phyloP scores from a whole-genome alignment of 495 filamentous ascomycete species.

The Astrothelium subdiscretum region DNA sequence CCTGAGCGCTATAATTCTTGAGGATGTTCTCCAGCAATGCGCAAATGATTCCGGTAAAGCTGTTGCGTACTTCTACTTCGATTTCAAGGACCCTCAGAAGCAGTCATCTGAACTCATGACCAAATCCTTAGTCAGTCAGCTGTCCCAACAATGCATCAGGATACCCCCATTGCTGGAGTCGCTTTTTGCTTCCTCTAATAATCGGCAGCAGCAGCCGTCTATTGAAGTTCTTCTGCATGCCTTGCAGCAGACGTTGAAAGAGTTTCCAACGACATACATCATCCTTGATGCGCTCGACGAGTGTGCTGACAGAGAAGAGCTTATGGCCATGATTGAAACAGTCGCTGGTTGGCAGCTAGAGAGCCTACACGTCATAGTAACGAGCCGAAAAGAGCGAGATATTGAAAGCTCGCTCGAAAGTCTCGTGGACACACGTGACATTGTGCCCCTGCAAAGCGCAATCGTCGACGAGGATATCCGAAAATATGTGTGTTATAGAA shows the following conservation, averaged over 20 bases:
- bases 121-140: conserved; percentile 12
- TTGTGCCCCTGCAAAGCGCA: conserved; percentile 8
- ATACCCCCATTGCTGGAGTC: too few species aligned
- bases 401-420: conserved; percentile 10
- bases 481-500: conserved; percentile 11
- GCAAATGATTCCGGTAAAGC: neutral
- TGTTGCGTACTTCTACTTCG: conserved; percentile 6
- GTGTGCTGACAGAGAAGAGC: conserved; percentile 7
- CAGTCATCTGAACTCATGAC: conserved; percentile 3
- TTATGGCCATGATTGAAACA: conserved; percentile 6
- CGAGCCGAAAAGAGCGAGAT: conserved; percentile 15
- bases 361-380: conserved; percentile 12
- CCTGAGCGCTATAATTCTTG: conserved; percentile 4
- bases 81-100: conserved; percentile 6
- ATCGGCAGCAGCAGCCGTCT: conserved; percentile 10
- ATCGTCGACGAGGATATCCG: conserved; percentile 15
- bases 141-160: too few species aligned
- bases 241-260: conserved; percentile 2
- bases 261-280: conserved; percentile 9
- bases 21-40: conserved; percentile 5
- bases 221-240: conserved; percentile 3
- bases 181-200: conserved; percentile 7
- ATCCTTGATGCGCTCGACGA: conserved; percentile 19
- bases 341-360: conserved; percentile 7
- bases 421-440: conserved; percentile 1